phyloP scores from a whole-genome alignment of 495 filamentous ascomycete genomes.

The Talaromyces thailandensis region DNA sequence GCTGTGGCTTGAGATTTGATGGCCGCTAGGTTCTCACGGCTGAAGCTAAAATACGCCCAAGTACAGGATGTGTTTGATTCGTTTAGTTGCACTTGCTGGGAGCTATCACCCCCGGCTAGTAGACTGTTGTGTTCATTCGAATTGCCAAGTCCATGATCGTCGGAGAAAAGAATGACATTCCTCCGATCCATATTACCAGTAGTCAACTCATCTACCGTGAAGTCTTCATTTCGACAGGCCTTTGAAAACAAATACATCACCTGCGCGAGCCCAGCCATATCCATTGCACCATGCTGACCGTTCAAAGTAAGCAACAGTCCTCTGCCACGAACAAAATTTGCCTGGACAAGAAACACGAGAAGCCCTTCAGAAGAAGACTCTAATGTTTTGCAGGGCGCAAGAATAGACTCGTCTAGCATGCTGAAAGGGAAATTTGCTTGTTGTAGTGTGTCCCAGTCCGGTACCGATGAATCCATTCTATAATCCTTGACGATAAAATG shows the following conservation, averaged over 20 bases:
- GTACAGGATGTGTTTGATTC: slow-evolving; percentile 13
- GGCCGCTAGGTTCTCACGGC: slow-evolving; percentile 16
- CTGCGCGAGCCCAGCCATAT: slow-evolving; percentile 42
- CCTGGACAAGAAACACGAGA: slow-evolving; percentile 43
- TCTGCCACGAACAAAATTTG: slow-evolving; percentile 41
- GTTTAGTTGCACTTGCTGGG: background rate
- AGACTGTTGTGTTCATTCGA: slow-evolving; percentile 15
- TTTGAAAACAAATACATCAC: slow-evolving; percentile 45
- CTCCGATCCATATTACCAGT: slow-evolving; percentile 35
- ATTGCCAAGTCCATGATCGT: slow-evolving; percentile 21
- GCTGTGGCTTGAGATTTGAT: slow-evolving; percentile 33
- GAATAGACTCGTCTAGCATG: slow-evolving; percentile 42
- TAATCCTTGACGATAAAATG: slow-evolving; percentile 34
- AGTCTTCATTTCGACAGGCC: slow-evolving; percentile 35
- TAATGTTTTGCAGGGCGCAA: slow-evolving; percentile 40
- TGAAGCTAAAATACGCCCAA: slow-evolving; percentile 38
- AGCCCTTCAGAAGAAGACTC: slow-evolving; percentile 14
- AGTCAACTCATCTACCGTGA: slow-evolving; percentile 34
- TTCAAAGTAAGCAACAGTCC: slow-evolving; percentile 37
- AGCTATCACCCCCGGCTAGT: background rate
- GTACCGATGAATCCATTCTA: slow-evolving; percentile 20
- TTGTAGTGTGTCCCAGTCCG: slow-evolving; percentile 32
- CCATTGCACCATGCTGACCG: slow-evolving; percentile 42
- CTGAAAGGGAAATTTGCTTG: slow-evolving; percentile 34
- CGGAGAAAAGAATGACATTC: slow-evolving; percentile 32